These are phyloP conservation scores for Acanthamoeba healyi DNA, from an alignment of 208 protist species.

Conservation along the genomic window DNA sequence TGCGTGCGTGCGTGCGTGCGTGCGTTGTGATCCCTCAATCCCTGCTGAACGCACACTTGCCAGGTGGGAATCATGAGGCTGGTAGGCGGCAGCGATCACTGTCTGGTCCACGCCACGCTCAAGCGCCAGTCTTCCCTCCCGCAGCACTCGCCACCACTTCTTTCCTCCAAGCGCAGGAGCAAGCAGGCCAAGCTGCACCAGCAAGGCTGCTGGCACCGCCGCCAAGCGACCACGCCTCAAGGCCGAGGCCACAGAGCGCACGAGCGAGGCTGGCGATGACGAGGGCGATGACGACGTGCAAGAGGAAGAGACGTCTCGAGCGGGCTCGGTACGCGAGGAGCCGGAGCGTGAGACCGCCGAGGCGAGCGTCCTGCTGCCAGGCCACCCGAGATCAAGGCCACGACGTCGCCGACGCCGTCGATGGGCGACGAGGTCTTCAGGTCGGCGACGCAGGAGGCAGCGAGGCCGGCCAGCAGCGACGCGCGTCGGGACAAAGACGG, in stretches of 20 bases:
- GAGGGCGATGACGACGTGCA: background rate
- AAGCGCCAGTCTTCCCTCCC: background rate
- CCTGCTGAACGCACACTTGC: too few species aligned
- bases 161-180: background rate
- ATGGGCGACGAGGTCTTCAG: background rate
- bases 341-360: background rate
- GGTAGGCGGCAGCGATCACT: background rate
- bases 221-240: constrained; percentile 6
- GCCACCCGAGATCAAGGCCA: background rate
- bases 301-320: background rate
- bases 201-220: too few species aligned
- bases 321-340: background rate
- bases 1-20: background rate
- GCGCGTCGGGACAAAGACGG: too few species aligned
- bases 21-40: too few species aligned
- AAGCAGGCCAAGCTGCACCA: background rate
- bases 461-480: too few species aligned
- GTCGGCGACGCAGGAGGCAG: background rate
- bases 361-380: background rate
- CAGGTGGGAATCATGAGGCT: constrained; percentile 16
- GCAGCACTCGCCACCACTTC: background rate
- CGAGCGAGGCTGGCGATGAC: background rate
- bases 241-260: background rate
- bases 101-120: background rate
- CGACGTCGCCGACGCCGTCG: background rate